Base-by-base conservation (phyloP, 129 eudicot genomes). In the Centrapalus pauciflorus region DNA sequence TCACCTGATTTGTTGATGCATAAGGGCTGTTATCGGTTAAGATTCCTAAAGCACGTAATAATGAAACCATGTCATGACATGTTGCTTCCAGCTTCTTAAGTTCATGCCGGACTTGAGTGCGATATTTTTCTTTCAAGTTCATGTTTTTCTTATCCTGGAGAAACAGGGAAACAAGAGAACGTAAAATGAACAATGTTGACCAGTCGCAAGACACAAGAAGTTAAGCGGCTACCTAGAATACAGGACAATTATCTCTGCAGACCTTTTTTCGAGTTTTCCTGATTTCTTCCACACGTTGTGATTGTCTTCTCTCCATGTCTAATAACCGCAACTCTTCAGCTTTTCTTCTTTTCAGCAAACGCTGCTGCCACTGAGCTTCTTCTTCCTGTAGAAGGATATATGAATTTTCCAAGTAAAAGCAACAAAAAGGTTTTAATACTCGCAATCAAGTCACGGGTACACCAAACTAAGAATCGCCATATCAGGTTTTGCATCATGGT, bases 221-320 rank as follows among this genome's bases (percentile, higher is more conserved):
- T 19, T 30, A 33, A 46, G 45, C 38, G 55, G 43, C 1, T 13
- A 43, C 27, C 14, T 49, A 28, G 68, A 59, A 61, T n/a, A 52
- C 13, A 38, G 32, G 48, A 55, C 5, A 11, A 56, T 34, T 34
- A 25, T 50, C n/a, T 25, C 38, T 64, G 63, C 77, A 50, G 20
- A 92, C 96, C 96, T 80, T 72, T 77, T 87, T 82, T 71, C 84
- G 82, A 41, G 83, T 72, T 74, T 85, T 88, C 20, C 96, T 82
- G 12, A 93, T 77, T 82, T 93, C 96, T 76, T 86, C 89, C 20
- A 93, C 61, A 0, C 96, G 96, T 52, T 86, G 80, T 63, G 67
- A 82, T 74, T 88, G 96, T 72, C 98, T 88, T 82, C 74, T 88
- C 57, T 88, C 86, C 58, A 84, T 86, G 59, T 83, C 87, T 85